Percentiles rank a stretch among this genome's conserved stretches.
Evolutionary conservation across 495 filamentous ascomycete species (phyloP).

Genomic region (Xylona heveae): DNA sequence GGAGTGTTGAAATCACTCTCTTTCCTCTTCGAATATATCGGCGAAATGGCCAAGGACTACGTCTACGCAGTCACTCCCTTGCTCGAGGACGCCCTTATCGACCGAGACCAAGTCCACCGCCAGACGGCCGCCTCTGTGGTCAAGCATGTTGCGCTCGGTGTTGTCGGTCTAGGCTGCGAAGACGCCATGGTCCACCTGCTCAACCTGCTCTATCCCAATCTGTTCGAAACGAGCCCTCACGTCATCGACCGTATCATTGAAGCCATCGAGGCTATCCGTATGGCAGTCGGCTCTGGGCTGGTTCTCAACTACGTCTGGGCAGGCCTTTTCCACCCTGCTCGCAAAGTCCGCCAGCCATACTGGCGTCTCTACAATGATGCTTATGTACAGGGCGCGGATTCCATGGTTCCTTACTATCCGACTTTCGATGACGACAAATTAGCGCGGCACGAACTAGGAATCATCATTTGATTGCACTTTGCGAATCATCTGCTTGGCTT

Average conservation of each 20-base stretch:
- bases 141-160: slow-evolving; percentile 90
- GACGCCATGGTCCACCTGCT: slow-evolving; percentile 97
- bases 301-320: slow-evolving; percentile 98
- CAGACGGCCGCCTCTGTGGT: slow-evolving; percentile 92
- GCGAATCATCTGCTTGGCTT: too few relatives aligned
- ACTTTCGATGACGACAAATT: slow-evolving; percentile 55
- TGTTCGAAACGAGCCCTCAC: slow-evolving; percentile 96
- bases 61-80: slow-evolving; percentile 96
- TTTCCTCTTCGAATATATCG: slow-evolving; percentile 98
- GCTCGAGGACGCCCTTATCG: slow-evolving; percentile 91
- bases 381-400: slow-evolving; percentile 85
- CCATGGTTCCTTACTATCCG: slow-evolving; percentile 91
- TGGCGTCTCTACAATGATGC: slow-evolving; percentile 93
- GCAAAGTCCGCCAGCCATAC: slow-evolving; percentile 83
- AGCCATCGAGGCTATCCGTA: slow-evolving; percentile 87
- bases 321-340: slow-evolving; percentile 86
- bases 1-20: slow-evolving; percentile 92
- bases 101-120: slow-evolving; percentile 94
- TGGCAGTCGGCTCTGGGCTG: slow-evolving; percentile 76
- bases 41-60: slow-evolving; percentile 99
- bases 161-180: slow-evolving; percentile 93
- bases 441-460: slow-evolving; percentile 55
- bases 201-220: slow-evolving; percentile 86
- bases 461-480: slow-evolving; percentile 42
- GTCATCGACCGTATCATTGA: slow-evolving; percentile 96